phyloP scores from a whole-genome alignment of 345 rosid species.

The Theobroma cacao region DNA sequence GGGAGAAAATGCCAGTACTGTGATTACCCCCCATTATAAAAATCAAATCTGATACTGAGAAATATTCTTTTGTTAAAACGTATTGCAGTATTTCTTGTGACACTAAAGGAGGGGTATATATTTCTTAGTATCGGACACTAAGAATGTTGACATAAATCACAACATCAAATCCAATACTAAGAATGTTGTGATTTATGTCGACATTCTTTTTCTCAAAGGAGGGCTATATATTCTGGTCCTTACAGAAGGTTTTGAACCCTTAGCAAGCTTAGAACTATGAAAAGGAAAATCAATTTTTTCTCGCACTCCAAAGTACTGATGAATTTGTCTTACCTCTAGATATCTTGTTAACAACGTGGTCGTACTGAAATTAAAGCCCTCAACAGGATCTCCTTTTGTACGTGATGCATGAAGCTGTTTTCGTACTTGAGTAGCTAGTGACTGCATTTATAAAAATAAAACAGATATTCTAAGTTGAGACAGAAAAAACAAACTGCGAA shows the following conservation, averaged over 20 bases:
- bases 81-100: not conserved
- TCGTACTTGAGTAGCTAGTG: constrained; percentile 87
- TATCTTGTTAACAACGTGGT: constrained; percentile 62
- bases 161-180: constrained; percentile 17
- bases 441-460: constrained; percentile 35
- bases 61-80: not conserved
- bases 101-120: too few species aligned
- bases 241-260: not conserved
- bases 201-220: not conserved
- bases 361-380: constrained; percentile 93
- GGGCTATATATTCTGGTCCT: not conserved
- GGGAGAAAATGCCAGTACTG: not conserved
- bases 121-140: constrained; percentile 18
- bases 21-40: not conserved
- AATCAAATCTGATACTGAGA: not conserved
- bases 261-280: not conserved
- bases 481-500: not conserved
- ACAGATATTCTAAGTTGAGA: not conserved
- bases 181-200: not conserved
- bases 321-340: constrained; percentile 52
- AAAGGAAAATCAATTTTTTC: not conserved
- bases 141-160: too few species aligned
- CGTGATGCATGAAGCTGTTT: constrained; percentile 84
- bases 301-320: not conserved
- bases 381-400: constrained; percentile 50